These are phyloP conservation scores for Phaffia rhodozyma DNA, from an alignment of 1,284 basidiomycete species.

Conservation along the genomic window DNA sequence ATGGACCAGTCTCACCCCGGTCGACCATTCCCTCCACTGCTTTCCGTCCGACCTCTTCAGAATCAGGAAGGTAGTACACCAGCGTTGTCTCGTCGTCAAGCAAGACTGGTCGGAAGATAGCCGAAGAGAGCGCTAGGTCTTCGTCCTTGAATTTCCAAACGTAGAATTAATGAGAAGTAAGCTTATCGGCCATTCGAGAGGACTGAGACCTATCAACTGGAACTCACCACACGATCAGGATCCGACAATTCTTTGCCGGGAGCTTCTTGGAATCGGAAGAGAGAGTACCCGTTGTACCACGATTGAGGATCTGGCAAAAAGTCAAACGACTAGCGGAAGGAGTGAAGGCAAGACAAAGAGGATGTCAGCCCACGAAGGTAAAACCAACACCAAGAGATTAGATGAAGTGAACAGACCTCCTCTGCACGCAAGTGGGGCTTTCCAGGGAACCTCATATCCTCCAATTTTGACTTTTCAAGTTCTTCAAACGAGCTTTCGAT, in stretches of 20 bases:
- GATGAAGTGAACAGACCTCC: conserved; percentile 39
- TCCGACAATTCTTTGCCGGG: conserved; percentile 56
- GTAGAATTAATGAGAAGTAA: too few relatives aligned
- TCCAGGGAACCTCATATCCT: conserved; percentile 49
- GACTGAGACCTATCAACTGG: conserved; percentile 8
- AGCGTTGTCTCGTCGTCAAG: conserved; percentile 69
- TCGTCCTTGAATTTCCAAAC: conserved; percentile 41
- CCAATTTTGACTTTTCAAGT: conserved; percentile 46
- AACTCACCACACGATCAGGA: conserved; percentile 41
- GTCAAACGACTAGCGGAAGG: conserved; percentile 46
- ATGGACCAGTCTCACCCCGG: conserved; percentile 21
- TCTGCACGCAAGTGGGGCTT: conserved; percentile 64
- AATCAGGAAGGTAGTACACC: conserved; percentile 72
- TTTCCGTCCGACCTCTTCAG: background rate
- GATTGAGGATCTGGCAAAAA: conserved; percentile 74
- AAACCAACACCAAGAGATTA: background rate
- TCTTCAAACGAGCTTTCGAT: conserved; percentile 71
- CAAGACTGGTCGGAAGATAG: conserved; percentile 72
- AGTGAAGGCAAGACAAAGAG: background rate
- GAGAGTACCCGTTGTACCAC: conserved; percentile 79
- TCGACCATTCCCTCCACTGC: conserved; percentile 14
- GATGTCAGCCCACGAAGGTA: background rate
- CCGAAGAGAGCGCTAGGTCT: conserved; percentile 46
- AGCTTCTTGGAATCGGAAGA: conserved; percentile 77
- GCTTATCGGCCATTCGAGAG: background rate